Conservation (phyloP, 352 stramenopile species). For the Phytophthora melonis region DNA sequence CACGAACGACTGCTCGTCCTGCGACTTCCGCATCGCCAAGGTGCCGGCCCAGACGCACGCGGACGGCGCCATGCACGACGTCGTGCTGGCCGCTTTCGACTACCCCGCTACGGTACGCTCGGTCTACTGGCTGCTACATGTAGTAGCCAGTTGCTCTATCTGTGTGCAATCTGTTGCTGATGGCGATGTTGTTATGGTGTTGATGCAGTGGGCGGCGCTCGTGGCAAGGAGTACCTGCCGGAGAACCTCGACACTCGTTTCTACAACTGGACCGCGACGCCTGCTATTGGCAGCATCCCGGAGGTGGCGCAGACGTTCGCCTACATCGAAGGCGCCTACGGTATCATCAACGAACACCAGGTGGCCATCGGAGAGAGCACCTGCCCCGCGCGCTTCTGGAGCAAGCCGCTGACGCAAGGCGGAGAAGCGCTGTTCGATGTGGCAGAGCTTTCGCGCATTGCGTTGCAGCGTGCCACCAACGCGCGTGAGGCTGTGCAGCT, state of each 20-base stretch:
- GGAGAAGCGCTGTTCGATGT: slow-evolving; percentile 92
- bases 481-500: slow-evolving; percentile 86
- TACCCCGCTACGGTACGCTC: slow-evolving; percentile 81
- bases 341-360: slow-evolving; percentile 87
- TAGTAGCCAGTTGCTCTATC: too few relatives aligned
- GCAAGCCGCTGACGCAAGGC: slow-evolving; percentile 66
- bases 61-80: slow-evolving; percentile 53
- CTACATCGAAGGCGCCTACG: slow-evolving; percentile 85
- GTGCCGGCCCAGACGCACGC: slow-evolving; percentile 69
- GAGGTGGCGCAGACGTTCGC: slow-evolving; percentile 73
- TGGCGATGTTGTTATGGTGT: background rate
- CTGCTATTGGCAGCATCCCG: slow-evolving; percentile 73
- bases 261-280: slow-evolving; percentile 71
- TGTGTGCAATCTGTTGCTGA: background rate
- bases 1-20: slow-evolving; percentile 85
- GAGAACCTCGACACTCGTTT: slow-evolving; percentile 77
- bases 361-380: slow-evolving; percentile 87
- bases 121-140: too few relatives aligned
- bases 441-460: slow-evolving; percentile 87
- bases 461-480: slow-evolving; percentile 85
- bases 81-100: slow-evolving; percentile 62
- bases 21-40: slow-evolving; percentile 86
- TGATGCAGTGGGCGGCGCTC: slow-evolving; percentile 59
- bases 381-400: slow-evolving; percentile 71
- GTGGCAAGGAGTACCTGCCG: slow-evolving; percentile 65